Percentiles rank a stretch among this genome's conserved stretches.
These are phyloP conservation scores for Rutstroemia sp. DNA, from an alignment of 2,329 filamentous ascomycete species.

Conservation along the genomic window DNA sequence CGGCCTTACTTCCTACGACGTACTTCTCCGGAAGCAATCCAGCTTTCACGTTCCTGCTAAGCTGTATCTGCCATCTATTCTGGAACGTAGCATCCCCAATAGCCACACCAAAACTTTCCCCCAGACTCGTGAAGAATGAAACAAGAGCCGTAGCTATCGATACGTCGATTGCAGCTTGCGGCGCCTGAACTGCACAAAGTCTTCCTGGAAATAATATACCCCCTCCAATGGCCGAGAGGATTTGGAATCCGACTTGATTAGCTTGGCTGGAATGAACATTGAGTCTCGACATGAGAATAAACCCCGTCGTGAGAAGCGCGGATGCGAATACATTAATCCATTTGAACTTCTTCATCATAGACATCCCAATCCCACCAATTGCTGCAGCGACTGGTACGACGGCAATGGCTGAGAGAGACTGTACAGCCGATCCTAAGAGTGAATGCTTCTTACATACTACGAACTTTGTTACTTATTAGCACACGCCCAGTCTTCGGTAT, in stretches of 20 bases:
- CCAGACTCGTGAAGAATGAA: constrained; percentile 25
- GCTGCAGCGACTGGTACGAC: constrained; percentile 2
- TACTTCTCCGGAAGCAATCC: constrained; percentile 6
- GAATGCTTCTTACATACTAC: background rate
- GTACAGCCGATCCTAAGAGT: background rate
- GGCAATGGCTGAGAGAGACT: background rate
- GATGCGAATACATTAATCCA: constrained; percentile 7
- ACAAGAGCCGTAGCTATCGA: constrained; percentile 15
- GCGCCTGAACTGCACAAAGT: constrained; percentile 13
- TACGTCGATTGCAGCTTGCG: constrained; percentile 12
- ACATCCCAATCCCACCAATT: constrained; percentile 8
- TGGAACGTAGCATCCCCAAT: constrained; percentile 22
- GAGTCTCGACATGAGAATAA: constrained; percentile 11
- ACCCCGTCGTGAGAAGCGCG: constrained; percentile 4
- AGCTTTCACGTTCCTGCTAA: background rate
- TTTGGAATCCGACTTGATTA: constrained; percentile 13
- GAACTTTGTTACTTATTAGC: background rate
- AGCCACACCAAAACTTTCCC: constrained; percentile 22
- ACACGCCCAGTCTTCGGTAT: too few species aligned
- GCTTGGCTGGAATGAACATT: constrained; percentile 5
- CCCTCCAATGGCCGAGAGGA: constrained; percentile 12
- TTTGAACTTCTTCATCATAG: constrained; percentile 8
- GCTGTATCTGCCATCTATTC: constrained; percentile 12
- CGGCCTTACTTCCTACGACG: constrained; percentile 7
- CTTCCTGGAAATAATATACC: constrained; percentile 14